Evolutionary conservation across 176 grass and related monocot genomes (phyloP).

Genomic region (Phragmites australis): DNA sequence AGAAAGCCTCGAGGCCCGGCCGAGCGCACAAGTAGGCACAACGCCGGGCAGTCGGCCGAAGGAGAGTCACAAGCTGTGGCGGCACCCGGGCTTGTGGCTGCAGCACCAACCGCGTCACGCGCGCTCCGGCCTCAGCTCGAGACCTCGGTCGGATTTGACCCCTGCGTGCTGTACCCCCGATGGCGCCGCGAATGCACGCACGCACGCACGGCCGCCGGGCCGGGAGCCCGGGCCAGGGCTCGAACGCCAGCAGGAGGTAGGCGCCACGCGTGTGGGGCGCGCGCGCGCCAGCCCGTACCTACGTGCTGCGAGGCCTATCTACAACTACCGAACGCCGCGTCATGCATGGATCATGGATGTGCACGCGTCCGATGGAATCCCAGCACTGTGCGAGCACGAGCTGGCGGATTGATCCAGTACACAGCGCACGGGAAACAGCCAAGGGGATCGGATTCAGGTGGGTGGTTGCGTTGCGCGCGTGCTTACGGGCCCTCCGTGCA

Average conservation of each 20-base stretch:
- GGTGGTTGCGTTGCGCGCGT: not conserved
- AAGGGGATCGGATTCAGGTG: not conserved
- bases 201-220: not conserved
- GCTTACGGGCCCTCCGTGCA: not conserved
- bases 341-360: too few relatives aligned
- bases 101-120: not conserved
- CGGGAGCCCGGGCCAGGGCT: not conserved
- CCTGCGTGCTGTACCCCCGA: not conserved
- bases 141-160: not conserved
- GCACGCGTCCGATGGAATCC: too few relatives aligned
- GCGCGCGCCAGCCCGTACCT: not conserved
- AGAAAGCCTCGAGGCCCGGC: not conserved
- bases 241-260: not conserved
- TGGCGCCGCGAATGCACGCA: not conserved
- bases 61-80: conserved; percentile 11
- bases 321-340: too few relatives aligned
- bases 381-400: too few relatives aligned
- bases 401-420: not conserved
- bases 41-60: conserved; percentile 18
- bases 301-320: not conserved
- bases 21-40: too few relatives aligned
- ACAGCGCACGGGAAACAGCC: not conserved
- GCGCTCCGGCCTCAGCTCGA: not conserved
- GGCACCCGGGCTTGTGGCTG: conserved; percentile 33
- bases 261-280: not conserved